These are phyloP conservation scores for Chaetomiaceae sp. DNA, from an alignment of 2,329 filamentous ascomycete species.

Conservation along the genomic window DNA sequence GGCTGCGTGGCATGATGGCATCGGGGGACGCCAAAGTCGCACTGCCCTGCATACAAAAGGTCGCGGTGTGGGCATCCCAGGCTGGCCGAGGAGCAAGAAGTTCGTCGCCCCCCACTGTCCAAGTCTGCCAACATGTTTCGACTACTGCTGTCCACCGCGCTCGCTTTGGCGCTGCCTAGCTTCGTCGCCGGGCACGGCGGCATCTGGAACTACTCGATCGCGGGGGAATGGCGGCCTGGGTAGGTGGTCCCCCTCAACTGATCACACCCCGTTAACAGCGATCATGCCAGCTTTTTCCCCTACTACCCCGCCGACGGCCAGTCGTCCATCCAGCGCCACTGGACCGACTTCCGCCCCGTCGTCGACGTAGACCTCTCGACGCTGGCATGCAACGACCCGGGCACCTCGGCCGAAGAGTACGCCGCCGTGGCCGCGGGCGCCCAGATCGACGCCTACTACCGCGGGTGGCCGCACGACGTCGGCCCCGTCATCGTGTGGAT, in stretches of 20 bases:
- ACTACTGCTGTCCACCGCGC: too few species aligned
- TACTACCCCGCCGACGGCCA: constrained; percentile 5
- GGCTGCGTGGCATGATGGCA: too few species aligned
- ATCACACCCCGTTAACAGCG: background rate
- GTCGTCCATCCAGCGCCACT: constrained; percentile 5
- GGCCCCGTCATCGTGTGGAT: constrained; percentile 3
- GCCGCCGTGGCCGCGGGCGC: background rate
- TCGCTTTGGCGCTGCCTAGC: too few species aligned
- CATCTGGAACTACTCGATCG: constrained; percentile 8
- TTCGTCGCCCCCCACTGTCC: too few species aligned
- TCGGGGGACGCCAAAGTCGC: too few species aligned
- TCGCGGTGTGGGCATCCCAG: too few species aligned
- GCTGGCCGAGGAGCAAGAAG: too few species aligned
- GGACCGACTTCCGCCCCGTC: constrained; percentile 7
- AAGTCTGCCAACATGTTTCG: too few species aligned
- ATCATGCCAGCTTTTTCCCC: constrained; percentile 1
- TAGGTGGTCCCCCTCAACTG: background rate
- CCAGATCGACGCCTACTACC: background rate
- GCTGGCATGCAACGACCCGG: constrained; percentile 4
- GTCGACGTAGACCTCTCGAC: background rate
- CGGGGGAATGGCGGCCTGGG: constrained; percentile 5
- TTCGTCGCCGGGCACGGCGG: background rate
- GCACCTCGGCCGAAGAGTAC: constrained; percentile 1
- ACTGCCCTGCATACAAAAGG: too few species aligned
- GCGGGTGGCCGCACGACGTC: constrained; percentile 5